phyloP scores from a whole-genome alignment of 257 asterid genomes.

The Ballota nigra region DNA sequence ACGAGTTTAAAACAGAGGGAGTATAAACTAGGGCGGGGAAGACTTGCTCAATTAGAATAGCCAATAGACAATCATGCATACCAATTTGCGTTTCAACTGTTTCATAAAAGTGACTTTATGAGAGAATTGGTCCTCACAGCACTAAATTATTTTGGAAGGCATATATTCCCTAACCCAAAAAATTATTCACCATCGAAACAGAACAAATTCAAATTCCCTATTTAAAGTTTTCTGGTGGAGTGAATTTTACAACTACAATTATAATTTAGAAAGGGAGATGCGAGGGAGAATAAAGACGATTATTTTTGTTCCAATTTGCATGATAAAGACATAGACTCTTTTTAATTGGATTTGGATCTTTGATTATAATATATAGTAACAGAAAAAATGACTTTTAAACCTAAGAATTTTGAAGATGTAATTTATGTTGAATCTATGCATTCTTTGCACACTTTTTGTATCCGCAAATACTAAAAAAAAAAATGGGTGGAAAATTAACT shows the following conservation, averaged over 20 bases:
- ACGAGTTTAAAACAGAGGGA: no score
- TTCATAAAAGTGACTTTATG: constrained; percentile 27
- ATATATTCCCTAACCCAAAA: constrained; percentile 32
- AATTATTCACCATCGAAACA: constrained; percentile 31
- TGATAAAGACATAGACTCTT: constrained; percentile 13
- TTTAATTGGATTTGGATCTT: background rate
- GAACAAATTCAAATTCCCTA: constrained; percentile 46
- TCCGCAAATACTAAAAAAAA: no score
- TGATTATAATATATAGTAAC: no score
- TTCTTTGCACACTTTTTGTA: no score
- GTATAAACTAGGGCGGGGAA: no score
- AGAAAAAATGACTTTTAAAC: no score
- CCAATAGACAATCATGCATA: background rate
- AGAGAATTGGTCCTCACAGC: background rate
- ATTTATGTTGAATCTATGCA: no score
- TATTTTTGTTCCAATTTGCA: constrained; percentile 18
- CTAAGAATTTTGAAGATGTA: no score
- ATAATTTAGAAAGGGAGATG: constrained; percentile 33
- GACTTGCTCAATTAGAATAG: no score
- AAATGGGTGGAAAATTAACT: no score
- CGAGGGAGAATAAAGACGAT: constrained; percentile 30
- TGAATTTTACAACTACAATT: constrained; percentile 23
- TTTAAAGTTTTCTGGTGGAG: constrained; percentile 25
- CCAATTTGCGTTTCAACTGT: constrained; percentile 20
- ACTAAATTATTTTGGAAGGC: background rate